These are phyloP conservation scores for Blepharisma japonicum DNA, from an alignment of 73 alveolate species.

Conservation along the genomic window DNA sequence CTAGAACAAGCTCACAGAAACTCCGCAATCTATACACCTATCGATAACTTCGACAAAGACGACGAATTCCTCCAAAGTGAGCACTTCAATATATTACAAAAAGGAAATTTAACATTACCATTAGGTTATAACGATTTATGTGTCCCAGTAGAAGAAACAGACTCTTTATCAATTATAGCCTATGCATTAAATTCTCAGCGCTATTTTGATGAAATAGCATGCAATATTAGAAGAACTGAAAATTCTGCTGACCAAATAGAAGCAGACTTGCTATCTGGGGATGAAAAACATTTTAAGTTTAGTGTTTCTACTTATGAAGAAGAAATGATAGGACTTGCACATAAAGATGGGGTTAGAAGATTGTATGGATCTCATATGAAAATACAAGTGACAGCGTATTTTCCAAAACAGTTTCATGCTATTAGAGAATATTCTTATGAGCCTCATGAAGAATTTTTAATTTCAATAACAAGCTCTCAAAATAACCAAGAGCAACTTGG, in stretches of 20 bases:
- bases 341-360: background rate
- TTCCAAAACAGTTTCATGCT: background rate
- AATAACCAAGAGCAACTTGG: conserved; percentile 32
- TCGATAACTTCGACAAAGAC: background rate
- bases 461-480: background rate
- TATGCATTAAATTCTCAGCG: background rate
- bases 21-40: too few species aligned
- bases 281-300: background rate
- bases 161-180: background rate
- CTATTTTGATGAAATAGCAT: background rate
- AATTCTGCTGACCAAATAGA: background rate
- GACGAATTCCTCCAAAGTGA: background rate
- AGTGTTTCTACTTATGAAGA: conserved; percentile 14
- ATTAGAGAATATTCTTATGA: background rate
- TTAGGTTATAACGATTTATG: background rate
- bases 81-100: background rate
- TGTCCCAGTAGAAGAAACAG: conserved; percentile 19
- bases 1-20: too few species aligned
- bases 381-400: background rate
- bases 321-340: background rate
- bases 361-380: background rate
- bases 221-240: background rate
- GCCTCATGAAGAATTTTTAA: background rate
- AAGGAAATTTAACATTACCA: conserved; percentile 13
- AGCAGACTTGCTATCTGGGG: background rate